phyloP scores from a whole-genome alignment of 805 yeast genomes.

The Yarrowia divulgata region DNA sequence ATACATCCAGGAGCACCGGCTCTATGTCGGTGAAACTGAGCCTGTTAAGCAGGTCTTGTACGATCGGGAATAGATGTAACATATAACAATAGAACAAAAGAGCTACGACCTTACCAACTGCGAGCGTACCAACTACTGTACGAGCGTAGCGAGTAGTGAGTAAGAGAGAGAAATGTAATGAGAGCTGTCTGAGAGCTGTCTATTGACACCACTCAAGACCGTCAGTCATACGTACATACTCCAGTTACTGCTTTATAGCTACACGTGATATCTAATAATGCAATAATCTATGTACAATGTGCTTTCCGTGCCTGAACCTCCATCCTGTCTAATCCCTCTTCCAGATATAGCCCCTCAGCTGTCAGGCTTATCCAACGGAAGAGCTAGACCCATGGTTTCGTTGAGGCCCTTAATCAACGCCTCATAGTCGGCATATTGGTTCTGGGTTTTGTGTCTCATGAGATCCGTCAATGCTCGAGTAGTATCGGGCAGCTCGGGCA shows the following conservation, averaged over 20 bases:
- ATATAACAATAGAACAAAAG: constrained; percentile 9
- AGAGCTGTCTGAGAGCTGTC: too few relatives aligned
- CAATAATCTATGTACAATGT: too few relatives aligned
- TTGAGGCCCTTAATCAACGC: constrained; percentile 1
- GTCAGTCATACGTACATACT: too few relatives aligned
- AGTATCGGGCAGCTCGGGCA: background rate
- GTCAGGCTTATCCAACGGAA: background rate
- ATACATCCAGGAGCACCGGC: constrained; percentile 89
- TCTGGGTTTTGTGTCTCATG: background rate
- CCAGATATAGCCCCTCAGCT: too few relatives aligned
- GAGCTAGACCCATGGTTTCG: constrained; percentile 3
- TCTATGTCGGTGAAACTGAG: constrained; percentile 85
- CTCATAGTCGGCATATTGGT: background rate
- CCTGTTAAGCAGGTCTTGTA: constrained; percentile 86
- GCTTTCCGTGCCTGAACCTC: too few relatives aligned
- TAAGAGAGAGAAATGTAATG: too few relatives aligned
- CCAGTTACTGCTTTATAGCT: too few relatives aligned
- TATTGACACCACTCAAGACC: too few relatives aligned
- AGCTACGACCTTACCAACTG: background rate
- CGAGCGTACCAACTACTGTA: too few relatives aligned
- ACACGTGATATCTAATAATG: too few relatives aligned
- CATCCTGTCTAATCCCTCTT: too few relatives aligned
- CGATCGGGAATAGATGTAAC: constrained; percentile 44
- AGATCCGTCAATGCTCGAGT: background rate
- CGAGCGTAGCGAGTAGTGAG: too few relatives aligned